Conservation (phyloP, 2,329 filamentous ascomycete species). For the Ophiostoma piceae region DNA sequence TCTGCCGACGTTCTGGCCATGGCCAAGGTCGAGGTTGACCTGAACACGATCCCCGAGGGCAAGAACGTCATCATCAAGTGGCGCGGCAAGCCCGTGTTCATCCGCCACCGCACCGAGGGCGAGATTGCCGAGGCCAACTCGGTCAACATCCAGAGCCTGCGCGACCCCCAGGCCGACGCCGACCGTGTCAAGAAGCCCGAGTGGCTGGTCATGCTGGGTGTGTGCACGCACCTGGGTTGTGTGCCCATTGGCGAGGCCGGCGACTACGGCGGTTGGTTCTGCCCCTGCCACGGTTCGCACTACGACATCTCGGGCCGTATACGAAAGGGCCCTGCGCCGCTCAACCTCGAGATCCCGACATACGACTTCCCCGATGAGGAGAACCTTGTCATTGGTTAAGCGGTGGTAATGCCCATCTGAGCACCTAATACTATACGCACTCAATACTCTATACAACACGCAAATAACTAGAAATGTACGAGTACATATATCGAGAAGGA, state of each 20-base stretch:
- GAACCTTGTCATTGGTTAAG: slow-evolving; percentile 88
- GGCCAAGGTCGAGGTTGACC: slow-evolving; percentile 98
- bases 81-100: slow-evolving; percentile 99
- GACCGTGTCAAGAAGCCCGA: slow-evolving; percentile 97
- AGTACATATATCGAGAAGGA: background rate
- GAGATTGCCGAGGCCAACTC: slow-evolving; percentile 96
- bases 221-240: slow-evolving; percentile 99
- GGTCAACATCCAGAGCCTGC: slow-evolving; percentile 73
- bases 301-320: slow-evolving; percentile 99
- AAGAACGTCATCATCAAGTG: slow-evolving; percentile 99
- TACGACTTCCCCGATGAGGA: slow-evolving; percentile 92
- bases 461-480: slow-evolving; percentile 6
- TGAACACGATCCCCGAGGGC: slow-evolving; percentile 88
- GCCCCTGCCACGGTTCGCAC: slow-evolving; percentile 99
- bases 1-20: slow-evolving; percentile 97
- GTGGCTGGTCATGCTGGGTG: slow-evolving; percentile 98
- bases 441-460: background rate
- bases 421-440: background rate
- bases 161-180: slow-evolving; percentile 84
- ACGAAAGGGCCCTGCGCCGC: slow-evolving; percentile 91
- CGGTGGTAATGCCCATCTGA: background rate
- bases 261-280: slow-evolving; percentile 99
- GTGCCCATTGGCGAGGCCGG: slow-evolving; percentile 98
- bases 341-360: slow-evolving; percentile 91
- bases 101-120: slow-evolving; percentile 89